A percentile compares a stretch with the other conserved stretches of the same genome.
Conservation (phyloP, 768 basidiomycete species). For the Fistulinella prunicolor region DNA sequence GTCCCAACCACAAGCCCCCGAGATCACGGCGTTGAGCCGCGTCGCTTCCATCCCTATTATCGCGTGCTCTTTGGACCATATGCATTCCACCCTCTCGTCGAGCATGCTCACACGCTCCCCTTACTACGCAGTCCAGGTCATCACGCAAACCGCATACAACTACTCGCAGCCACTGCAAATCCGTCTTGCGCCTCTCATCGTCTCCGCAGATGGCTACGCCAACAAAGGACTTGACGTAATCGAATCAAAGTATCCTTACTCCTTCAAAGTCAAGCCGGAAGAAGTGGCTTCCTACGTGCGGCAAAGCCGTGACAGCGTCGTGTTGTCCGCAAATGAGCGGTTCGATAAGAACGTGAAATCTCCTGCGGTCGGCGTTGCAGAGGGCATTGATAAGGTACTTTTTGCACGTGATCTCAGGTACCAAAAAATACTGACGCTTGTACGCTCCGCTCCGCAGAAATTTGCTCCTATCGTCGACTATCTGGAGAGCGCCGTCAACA, state of each 20-base stretch:
- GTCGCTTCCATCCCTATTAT: slow-evolving; percentile 75
- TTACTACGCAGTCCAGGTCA: slow-evolving; percentile 60
- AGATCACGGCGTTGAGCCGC: slow-evolving; percentile 59
- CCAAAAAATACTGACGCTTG: slow-evolving; percentile 13
- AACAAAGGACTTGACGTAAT: slow-evolving; percentile 76
- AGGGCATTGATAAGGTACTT: slow-evolving; percentile 69
- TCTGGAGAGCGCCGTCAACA: slow-evolving; percentile 59
- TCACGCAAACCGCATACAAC: slow-evolving; percentile 58
- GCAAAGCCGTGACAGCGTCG: slow-evolving; percentile 52
- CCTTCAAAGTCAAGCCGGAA: slow-evolving; percentile 71
- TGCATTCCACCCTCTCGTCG: slow-evolving; percentile 56
- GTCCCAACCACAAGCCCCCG: slow-evolving; percentile 36
- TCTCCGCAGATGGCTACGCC: slow-evolving; percentile 60
- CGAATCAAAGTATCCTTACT: slow-evolving; percentile 69
- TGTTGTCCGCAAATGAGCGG: slow-evolving; percentile 54
- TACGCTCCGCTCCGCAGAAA: too few relatives aligned
- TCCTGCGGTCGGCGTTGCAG: slow-evolving; percentile 59
- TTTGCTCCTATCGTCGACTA: slow-evolving; percentile 76
- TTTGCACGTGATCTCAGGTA: slow-evolving; percentile 18
- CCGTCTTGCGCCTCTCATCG: slow-evolving; percentile 62
- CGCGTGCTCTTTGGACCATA: slow-evolving; percentile 55
- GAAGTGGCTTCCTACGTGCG: slow-evolving; percentile 63
- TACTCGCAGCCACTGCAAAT: slow-evolving; percentile 64
- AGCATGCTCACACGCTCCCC: slow-evolving; percentile 62
- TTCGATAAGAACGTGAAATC: slow-evolving; percentile 63